Evolutionary conservation across 2,329 filamentous ascomycete genomes (phyloP), one percentile per base, ranked within the genome.

Genomic region (Curvularia lunata): DNA sequence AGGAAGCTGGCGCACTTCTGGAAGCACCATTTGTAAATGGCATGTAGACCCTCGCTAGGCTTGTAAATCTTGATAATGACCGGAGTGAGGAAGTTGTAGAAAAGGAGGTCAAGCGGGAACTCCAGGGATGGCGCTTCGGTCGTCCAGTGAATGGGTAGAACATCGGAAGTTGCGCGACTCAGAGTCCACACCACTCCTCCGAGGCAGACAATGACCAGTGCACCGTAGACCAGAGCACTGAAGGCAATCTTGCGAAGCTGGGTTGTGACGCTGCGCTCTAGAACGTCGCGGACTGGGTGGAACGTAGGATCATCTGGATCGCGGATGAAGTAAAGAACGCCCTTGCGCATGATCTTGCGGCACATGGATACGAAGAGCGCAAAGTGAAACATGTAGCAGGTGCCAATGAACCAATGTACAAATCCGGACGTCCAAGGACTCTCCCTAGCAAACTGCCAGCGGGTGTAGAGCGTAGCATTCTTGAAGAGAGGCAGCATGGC

Each of bases 321-420:
- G 62, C 95, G 88, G 69, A 99, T 99, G 76, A 99, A 99, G 80
- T 97, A 98, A 58, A 99, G 82, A 40, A 99, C 95, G 50, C 95
- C 95, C 66, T 88, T 92, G 62, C 95, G 89, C 89, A 99, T 91
- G 58, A 98, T 97, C 80, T 97, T 97, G 62, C 95, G 89, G 78
- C 95, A 99, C 93, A 99, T 98, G 55, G 93, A 96, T 18, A 99
- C 95, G 74, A 99, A 99, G 3, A 99, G 85, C 5, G 95, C 95
- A 75, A 99, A 99, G 75, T 99, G 95, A 79, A 99, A 99, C 96
- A 99, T 99, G 78, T 99, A 99, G 62, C 93, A 96, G 3, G 95
- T 99, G 48, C 95, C 95, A 55, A 97, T 89, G 72, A 99, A 99
- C 95, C 95, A 99, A 76, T 99, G 95, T 51, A 98, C 90, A 75